Conservation (phyloP, 1,139 yeast species). For the Pichia terricola region DNA sequence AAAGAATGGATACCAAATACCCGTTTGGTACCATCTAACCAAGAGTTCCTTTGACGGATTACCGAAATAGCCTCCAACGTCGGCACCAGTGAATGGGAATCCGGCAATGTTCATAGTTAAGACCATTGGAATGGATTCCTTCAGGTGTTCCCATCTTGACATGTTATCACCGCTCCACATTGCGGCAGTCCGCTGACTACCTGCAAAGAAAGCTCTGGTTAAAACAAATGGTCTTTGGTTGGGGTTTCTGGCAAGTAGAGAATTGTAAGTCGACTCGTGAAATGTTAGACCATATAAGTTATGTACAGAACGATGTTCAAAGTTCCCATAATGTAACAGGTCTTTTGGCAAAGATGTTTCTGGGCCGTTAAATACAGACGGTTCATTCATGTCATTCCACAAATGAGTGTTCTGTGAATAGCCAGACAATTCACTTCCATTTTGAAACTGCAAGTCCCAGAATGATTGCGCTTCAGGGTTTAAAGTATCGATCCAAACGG, state of each 20-base stretch:
- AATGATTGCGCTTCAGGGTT: slow-evolving; percentile 49
- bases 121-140: slow-evolving; percentile 77
- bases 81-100: slow-evolving; percentile 92
- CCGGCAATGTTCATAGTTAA: slow-evolving; percentile 76
- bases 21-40: slow-evolving; percentile 93
- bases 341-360: slow-evolving; percentile 87
- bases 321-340: slow-evolving; percentile 62
- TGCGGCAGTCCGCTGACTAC: slow-evolving; percentile 85
- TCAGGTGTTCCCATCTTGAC: slow-evolving; percentile 85
- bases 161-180: slow-evolving; percentile 98
- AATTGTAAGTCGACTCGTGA: slow-evolving; percentile 70
- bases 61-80: slow-evolving; percentile 94
- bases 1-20: slow-evolving; percentile 92
- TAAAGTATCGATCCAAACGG: slow-evolving; percentile 84
- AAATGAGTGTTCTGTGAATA: slow-evolving; percentile 57
- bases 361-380: slow-evolving; percentile 90
- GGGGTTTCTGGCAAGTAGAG: slow-evolving; percentile 44
- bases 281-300: slow-evolving; percentile 72
- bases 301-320: slow-evolving; percentile 89
- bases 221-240: slow-evolving; percentile 76
- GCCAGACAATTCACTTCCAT: slow-evolving; percentile 41
- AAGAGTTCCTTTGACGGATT: slow-evolving; percentile 74
- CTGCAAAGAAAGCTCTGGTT: slow-evolving; percentile 80
- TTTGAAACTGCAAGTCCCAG: slow-evolving; percentile 47
- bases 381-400: slow-evolving; percentile 99